These are phyloP conservation scores for Canavalia gladiata DNA, from an alignment of 306 rosid species.

Conservation along the genomic window DNA sequence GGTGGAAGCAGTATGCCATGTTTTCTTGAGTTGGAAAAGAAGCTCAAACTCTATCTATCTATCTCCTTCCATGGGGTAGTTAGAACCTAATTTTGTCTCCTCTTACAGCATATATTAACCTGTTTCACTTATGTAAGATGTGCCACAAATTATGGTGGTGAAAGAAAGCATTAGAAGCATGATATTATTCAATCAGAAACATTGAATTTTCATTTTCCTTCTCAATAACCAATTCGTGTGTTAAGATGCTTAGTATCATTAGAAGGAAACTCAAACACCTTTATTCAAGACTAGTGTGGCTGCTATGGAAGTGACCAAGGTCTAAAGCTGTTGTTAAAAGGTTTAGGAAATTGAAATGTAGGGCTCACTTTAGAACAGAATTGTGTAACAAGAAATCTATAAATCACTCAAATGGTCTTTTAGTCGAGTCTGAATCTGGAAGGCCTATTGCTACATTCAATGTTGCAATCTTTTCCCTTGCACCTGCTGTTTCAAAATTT, in stretches of 20 bases:
- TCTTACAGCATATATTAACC: constrained; percentile 31
- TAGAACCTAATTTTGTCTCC: constrained; percentile 59
- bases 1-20: constrained; percentile 65
- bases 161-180: constrained; percentile 21
- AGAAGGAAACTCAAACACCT: constrained; percentile 64
- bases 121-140: constrained; percentile 5
- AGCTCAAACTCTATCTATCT: constrained; percentile 58
- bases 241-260: constrained; percentile 62
- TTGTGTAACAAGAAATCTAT: constrained; percentile 42
- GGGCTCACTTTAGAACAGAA: constrained; percentile 51
- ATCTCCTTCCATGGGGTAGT: constrained; percentile 56
- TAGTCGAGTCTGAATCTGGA: constrained; percentile 52
- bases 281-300: constrained; percentile 69
- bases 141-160: constrained; percentile 32
- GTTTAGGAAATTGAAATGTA: constrained; percentile 66
- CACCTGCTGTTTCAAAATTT: constrained; percentile 77
- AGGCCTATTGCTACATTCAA: constrained; percentile 86
- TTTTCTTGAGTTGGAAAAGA: constrained; percentile 64
- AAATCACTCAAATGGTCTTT: constrained; percentile 47
- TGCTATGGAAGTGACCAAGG: constrained; percentile 71
- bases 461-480: constrained; percentile 93
- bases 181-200: constrained; percentile 10
- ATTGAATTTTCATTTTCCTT: constrained; percentile 10
- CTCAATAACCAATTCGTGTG: constrained; percentile 25
- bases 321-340: constrained; percentile 79